These are phyloP conservation scores for Coniophora puteana DNA, from an alignment of 1,284 basidiomycete genomes.

Conservation along the genomic window DNA sequence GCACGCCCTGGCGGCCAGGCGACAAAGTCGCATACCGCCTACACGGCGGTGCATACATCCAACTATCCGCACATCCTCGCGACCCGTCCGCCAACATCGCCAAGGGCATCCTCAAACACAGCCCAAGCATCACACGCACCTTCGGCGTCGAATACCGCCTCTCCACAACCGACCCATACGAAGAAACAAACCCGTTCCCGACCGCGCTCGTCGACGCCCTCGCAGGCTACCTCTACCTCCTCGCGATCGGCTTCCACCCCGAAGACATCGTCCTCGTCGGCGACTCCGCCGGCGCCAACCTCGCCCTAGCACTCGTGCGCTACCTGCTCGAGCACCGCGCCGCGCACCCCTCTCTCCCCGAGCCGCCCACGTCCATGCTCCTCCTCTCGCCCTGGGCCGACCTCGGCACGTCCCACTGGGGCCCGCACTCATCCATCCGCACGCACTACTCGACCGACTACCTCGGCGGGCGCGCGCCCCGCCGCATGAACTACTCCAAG, in stretches of 20 bases:
- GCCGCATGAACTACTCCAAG: slow-evolving; percentile 11
- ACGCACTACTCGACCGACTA: slow-evolving; percentile 18
- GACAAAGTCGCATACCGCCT: slow-evolving; percentile 33
- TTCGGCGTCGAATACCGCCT: slow-evolving; percentile 44
- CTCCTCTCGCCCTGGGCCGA: slow-evolving; percentile 50
- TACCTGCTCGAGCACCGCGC: slow-evolving; percentile 32
- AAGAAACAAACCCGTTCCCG: slow-evolving; percentile 39
- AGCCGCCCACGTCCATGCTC: slow-evolving; percentile 35
- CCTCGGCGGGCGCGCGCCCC: slow-evolving; percentile 3
- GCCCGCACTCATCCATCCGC: slow-evolving; percentile 17
- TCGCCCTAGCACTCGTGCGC: slow-evolving; percentile 43
- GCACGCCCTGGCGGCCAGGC: slow-evolving; percentile 20
- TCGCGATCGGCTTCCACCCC: slow-evolving; percentile 38
- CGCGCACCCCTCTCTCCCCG: slow-evolving; percentile 12
- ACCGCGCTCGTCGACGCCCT: slow-evolving; percentile 51
- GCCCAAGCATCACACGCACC: slow-evolving; percentile 23
- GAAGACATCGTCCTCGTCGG: slow-evolving; percentile 52
- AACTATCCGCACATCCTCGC: slow-evolving; percentile 22
- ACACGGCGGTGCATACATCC: slow-evolving; percentile 30
- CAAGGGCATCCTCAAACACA: slow-evolving; percentile 22
- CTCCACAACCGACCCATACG: slow-evolving; percentile 23
- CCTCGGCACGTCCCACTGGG: slow-evolving; percentile 25
- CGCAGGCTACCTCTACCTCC: slow-evolving; percentile 49
- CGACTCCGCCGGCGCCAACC: slow-evolving; percentile 61
- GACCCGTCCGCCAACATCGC: slow-evolving; percentile 22